Evolutionary conservation across 495 filamentous ascomycete genomes (phyloP).

Genomic region (Penicillium cataractarum): DNA sequence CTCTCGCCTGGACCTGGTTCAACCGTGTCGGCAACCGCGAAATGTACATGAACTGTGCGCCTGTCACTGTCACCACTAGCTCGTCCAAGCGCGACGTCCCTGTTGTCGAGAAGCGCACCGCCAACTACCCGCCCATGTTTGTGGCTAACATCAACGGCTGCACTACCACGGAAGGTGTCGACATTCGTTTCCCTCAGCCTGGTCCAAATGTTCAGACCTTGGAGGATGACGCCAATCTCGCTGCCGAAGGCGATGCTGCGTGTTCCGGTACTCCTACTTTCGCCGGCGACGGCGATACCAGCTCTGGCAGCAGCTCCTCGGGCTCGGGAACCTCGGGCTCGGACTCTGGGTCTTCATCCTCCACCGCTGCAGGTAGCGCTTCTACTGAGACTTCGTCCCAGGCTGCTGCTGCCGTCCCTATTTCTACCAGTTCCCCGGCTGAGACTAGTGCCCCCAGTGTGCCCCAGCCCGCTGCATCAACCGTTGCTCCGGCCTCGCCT

Average conservation of each 20-base stretch:
- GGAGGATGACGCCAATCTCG: too few relatives aligned
- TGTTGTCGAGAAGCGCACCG: constrained; percentile 36
- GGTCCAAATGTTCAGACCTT: too few relatives aligned
- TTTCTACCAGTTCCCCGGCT: constrained; percentile 22
- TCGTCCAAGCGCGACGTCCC: constrained; percentile 40
- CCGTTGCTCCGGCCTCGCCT: constrained; percentile 20
- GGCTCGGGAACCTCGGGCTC: constrained; percentile 15
- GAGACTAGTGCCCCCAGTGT: constrained; percentile 21
- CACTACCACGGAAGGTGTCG: constrained; percentile 57
- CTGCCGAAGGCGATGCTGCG: constrained; percentile 28
- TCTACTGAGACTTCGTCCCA: constrained; percentile 31
- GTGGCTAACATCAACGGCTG: constrained; percentile 73
- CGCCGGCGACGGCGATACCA: constrained; percentile 27
- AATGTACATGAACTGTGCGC: constrained; percentile 94
- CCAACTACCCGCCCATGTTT: constrained; percentile 75
- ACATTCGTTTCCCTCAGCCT: constrained; percentile 73
- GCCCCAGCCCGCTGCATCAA: constrained; percentile 19
- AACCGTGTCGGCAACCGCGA: constrained; percentile 87
- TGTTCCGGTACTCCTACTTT: constrained; percentile 41
- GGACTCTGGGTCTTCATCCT: constrained; percentile 14
- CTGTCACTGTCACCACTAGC: constrained; percentile 63
- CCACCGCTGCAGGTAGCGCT: constrained; percentile 18
- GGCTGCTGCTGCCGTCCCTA: constrained; percentile 30
- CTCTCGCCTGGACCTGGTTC: constrained; percentile 89
- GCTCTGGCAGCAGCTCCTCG: constrained; percentile 19